phyloP scores from a whole-genome alignment of 2,329 filamentous ascomycete genomes.

The Thelonectria rubi region DNA sequence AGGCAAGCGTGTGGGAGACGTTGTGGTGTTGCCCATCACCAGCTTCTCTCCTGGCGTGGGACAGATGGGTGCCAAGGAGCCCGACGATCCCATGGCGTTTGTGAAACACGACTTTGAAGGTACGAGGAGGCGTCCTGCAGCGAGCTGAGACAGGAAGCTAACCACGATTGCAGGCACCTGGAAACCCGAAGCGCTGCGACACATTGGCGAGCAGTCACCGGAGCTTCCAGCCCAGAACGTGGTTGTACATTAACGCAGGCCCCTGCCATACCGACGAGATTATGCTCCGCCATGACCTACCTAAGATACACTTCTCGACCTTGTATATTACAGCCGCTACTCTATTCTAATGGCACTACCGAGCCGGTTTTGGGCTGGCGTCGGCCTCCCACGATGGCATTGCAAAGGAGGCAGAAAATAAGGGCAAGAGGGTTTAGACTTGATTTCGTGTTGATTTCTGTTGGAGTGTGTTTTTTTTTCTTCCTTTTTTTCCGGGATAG shows the following conservation, averaged over 20 bases:
- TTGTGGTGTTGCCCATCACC: conserved; percentile 93
- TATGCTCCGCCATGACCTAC: conserved; percentile 39
- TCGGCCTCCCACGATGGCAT: conserved; percentile 32
- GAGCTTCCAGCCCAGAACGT: conserved; percentile 28
- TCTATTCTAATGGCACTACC: conserved; percentile 40
- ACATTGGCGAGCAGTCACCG: conserved; percentile 65
- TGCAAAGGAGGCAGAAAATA: conserved; percentile 33
- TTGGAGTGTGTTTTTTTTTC: conserved; percentile 8
- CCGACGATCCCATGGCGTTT: conserved; percentile 94
- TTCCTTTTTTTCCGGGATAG: conserved; percentile 24
- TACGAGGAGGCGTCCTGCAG: conserved; percentile 51
- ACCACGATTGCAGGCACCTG: conserved; percentile 67
- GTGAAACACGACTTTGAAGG: conserved; percentile 97
- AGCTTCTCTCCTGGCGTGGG: conserved; percentile 95
- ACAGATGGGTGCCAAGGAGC: conserved; percentile 90
- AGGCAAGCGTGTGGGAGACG: conserved; percentile 90
- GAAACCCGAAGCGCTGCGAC: conserved; percentile 77
- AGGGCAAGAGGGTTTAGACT: conserved; percentile 23
- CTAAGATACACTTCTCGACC: conserved; percentile 40
- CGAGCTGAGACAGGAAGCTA: background rate
- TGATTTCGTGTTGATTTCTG: conserved; percentile 17
- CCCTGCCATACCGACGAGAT: conserved; percentile 29
- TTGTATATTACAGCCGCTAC: conserved; percentile 42
- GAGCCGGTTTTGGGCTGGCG: conserved; percentile 35
- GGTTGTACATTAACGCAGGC: conserved; percentile 30